Base-by-base conservation (phyloP, 176 grass and related monocot genomes). In the Triticum timopheevii region DNA sequence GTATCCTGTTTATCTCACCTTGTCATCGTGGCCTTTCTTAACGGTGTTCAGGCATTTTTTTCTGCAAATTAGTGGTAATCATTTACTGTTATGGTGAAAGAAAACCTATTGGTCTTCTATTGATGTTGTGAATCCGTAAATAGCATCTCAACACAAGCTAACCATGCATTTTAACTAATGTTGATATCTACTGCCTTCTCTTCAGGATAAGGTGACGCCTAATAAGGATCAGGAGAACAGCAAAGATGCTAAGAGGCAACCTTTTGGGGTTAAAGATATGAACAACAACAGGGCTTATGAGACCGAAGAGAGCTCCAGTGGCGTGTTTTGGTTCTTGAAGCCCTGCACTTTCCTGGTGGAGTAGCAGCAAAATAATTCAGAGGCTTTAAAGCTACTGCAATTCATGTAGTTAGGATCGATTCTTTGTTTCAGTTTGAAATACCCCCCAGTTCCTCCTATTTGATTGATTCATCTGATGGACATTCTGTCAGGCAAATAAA, bases 291-390 rank as follows among this genome's bases (percentile, higher is more conserved):
- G 61, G 74, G 67, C 68, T 80, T 78, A 76, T 77, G 90, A 94
- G 73, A 77, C 73, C 73, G 97, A 92, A 90, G 85, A 82, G 42
- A 87, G 86, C 84, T 80, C 97, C 73, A 84, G 87, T 80, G 86
- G 93, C 83, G 86, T 99, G 87, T 93, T 96, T 89, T 99, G 97
- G 97, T 94, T 99, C 85, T 88, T 99, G 82, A 99, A 99, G 88
- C 97, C 97, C 58, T 99, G 97, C 72, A 90, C 90, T 82, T 96
- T 85, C 78, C 78, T 93, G 61, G 85, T 89, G 61, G 86, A 99
- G 39, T 99, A 95, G 69, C 34, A 65, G 54, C 38, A 44, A 70
- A 74, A 50, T 71, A 47, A 63, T 27, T 11, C 23, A 2, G 4
- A 78, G 61, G 33, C 61, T 68, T 69, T 86, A 54, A 71, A 31